Evolutionary conservation across 2,329 filamentous ascomycete species (phyloP), one percentile per base, ranked within the genome.

Genomic region (Chaetomium strumarium): DNA sequence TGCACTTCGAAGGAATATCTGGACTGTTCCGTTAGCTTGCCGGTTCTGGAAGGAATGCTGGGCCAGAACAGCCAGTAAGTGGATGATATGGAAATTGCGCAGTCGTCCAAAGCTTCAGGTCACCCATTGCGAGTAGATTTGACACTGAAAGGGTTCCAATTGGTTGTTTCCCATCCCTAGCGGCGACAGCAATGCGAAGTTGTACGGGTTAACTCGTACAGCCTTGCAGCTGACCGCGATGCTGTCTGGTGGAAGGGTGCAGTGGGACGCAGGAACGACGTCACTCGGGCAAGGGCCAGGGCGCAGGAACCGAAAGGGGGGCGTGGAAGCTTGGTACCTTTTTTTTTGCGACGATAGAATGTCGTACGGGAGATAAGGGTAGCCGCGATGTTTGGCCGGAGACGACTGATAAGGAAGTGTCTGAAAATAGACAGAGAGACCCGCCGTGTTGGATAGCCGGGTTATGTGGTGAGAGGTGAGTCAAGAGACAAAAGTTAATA

Each of bases 281-380:
- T 55, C 53, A 57, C 52, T 24, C 39, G 29, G 20, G 19, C 51
- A 49, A 37, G 50, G 42, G 31, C 46, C 43, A 14, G 10, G 47
- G 49, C 12, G 34, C 20, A 49, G 53, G 49, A 42, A 43, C 37
- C 39, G 46, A 33, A 13, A 41, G 24, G 29, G 24, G 29, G 29
- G 37, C 24, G 41, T 40, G 39, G 11, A 29, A 46, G 49, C 5
- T 47, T 33, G 16, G 50, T 55, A 58, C 53, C 55, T 53, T 52
- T 54, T 41, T n/a, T 33, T 45, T 46, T 13, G 40, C 39, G 41
- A 39, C 39, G 33, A 42, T 33, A 46, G 41, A 44, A 52, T 54
- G 58, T 58, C 37, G 55, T 29, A 60, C 60, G 50, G 33, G 43
- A 61, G 57, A 61, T 61, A 61, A 60, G 56, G 49, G 37, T 47